phyloP scores from a whole-genome alignment of 1,284 basidiomycete genomes.

The Phellopilus nigrolimitatus region DNA sequence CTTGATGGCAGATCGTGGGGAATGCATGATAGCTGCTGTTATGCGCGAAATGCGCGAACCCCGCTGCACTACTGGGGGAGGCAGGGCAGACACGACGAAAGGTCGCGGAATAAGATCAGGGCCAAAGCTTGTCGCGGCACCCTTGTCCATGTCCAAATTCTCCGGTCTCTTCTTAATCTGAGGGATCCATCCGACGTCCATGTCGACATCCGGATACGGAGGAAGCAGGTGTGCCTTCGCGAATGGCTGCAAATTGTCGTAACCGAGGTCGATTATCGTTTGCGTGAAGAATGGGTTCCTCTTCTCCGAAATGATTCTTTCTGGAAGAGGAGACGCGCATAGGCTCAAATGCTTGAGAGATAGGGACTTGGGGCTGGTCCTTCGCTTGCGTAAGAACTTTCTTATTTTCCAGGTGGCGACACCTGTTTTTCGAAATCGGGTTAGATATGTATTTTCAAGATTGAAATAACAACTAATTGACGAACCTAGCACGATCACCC shows the following conservation, averaged over 20 bases:
- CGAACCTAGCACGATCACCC: constrained; percentile 30
- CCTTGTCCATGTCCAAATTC: constrained; percentile 14
- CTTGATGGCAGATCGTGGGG: neutral
- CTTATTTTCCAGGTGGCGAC: constrained; percentile 31
- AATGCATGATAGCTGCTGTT: neutral
- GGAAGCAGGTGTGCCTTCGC: constrained; percentile 25
- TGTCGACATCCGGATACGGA: constrained; percentile 24
- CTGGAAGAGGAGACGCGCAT: constrained; percentile 16
- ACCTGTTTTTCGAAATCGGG: constrained; percentile 23
- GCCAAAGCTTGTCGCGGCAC: neutral
- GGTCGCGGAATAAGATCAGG: neutral
- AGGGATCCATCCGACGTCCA: constrained; percentile 36
- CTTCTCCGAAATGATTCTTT: constrained; percentile 19
- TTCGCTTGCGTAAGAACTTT: constrained; percentile 25
- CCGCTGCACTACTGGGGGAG: constrained; percentile 1
- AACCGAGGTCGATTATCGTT: constrained; percentile 20
- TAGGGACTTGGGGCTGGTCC: constrained; percentile 22
- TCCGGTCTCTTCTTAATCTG: constrained; percentile 33
- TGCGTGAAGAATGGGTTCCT: constrained; percentile 11
- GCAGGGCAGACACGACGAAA: neutral
- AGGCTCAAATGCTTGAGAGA: constrained; percentile 20
- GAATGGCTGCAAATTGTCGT: constrained; percentile 13
- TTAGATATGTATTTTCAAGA: neutral
- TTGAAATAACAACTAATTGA: constrained; percentile 13
- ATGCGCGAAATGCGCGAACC: constrained; percentile 8